phyloP scores from a whole-genome alignment of 371 early-diverging fungal species.

The Haplosporangium sp. region DNA sequence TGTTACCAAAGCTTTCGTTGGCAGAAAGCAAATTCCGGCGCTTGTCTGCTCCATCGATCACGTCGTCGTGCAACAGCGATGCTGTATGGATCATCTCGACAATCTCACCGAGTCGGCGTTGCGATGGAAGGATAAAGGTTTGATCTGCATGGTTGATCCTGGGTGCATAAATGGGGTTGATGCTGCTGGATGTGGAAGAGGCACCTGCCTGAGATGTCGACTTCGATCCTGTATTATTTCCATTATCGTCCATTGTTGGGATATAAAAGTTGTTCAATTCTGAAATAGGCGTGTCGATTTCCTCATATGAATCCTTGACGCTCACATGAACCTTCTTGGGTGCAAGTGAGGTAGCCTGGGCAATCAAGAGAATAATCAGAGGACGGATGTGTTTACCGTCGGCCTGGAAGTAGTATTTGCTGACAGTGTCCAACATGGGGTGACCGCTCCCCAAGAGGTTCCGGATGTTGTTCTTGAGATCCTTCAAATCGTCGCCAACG shows the following conservation, averaged over 20 bases:
- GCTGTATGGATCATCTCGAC: constrained; percentile 98
- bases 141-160: constrained; percentile 32
- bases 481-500: constrained; percentile 81
- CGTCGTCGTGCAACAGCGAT: constrained; percentile 95
- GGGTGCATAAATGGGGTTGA: constrained; percentile 61
- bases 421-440: constrained; percentile 88
- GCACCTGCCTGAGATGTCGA: constrained; percentile 25
- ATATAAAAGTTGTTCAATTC: constrained; percentile 42
- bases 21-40: constrained; percentile 82
- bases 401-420: constrained; percentile 89
- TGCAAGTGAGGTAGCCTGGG: constrained; percentile 85
- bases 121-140: constrained; percentile 83
- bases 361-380: constrained; percentile 87
- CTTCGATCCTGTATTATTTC: constrained; percentile 43
- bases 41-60: constrained; percentile 79
- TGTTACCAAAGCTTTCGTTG: constrained; percentile 93
- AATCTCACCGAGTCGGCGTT: constrained; percentile 94
- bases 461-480: constrained; percentile 89
- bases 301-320: constrained; percentile 58
- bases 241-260: constrained; percentile 20
- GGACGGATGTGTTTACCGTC: constrained; percentile 96
- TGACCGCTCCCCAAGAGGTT: constrained; percentile 86
- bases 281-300: constrained; percentile 64
- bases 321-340: constrained; percentile 58
- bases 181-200: constrained; percentile 16